phyloP scores from a whole-genome alignment of 1,284 basidiomycete genomes.

The Hemileia vastatrix region DNA sequence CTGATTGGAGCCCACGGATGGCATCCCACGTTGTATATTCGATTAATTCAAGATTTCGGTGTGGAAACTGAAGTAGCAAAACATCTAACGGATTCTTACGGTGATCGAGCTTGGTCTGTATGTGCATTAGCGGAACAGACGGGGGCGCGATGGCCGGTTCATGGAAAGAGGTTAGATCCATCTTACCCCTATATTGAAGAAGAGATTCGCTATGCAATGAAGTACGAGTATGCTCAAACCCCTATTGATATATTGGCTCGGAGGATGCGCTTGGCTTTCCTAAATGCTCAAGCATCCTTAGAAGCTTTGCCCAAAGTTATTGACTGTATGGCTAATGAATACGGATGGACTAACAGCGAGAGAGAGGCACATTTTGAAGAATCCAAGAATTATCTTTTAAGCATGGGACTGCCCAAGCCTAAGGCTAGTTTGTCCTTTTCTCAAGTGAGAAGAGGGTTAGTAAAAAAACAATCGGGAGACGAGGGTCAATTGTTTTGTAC shows the following conservation, averaged over 20 bases:
- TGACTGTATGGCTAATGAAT: conserved; percentile 80
- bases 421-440: conserved; percentile 29
- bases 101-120: conserved; percentile 92
- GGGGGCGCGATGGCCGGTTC: conserved; percentile 69
- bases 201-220: conserved; percentile 81
- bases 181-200: conserved; percentile 87
- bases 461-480: conserved; percentile 20
- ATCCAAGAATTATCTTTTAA: conserved; percentile 45
- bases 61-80: conserved; percentile 84
- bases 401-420: conserved; percentile 44
- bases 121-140: conserved; percentile 70
- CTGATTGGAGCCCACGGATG: conserved; percentile 90
- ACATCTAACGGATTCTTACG: conserved; percentile 86
- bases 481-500: conserved; percentile 24
- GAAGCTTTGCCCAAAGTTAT: conserved; percentile 75
- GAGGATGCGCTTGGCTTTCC: conserved; percentile 80
- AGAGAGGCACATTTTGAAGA: conserved; percentile 55
- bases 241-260: conserved; percentile 87
- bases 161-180: conserved; percentile 65
- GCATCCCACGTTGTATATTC: conserved; percentile 94
- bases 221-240: conserved; percentile 81
- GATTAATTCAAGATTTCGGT: conserved; percentile 74
- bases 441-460: conserved; percentile 18
- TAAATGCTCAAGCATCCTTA: conserved; percentile 78
- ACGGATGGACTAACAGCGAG: conserved; percentile 61